Base-by-base conservation (phyloP, 176 grass and related monocot species). In the Alloteropsis semialata region DNA sequence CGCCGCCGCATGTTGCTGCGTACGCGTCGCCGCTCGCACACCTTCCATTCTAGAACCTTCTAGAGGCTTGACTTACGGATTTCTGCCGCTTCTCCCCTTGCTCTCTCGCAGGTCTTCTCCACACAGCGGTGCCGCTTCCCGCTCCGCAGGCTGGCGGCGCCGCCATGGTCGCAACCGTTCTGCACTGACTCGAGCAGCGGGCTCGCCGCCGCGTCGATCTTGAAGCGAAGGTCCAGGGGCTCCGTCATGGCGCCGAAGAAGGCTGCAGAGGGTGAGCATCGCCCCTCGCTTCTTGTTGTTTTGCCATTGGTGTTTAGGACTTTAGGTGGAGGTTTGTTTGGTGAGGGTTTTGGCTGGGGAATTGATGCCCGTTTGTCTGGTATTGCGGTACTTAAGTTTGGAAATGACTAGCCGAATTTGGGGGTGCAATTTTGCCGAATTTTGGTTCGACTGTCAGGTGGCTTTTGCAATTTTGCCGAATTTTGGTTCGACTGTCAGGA, bases 191-290 rank as follows among this genome's bases (percentile, higher is more conserved):
- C 58, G 25, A 56, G 65, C 15, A 56, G 70, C 8, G 86, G 88
- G 1, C 83, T 62, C 10, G 82, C 72, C 42, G 41, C 65, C 50
- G 66, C 79, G 9, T 72, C 77, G 37, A 51, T 53, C 49, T 98
- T 90, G 13, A 98, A 93, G 53, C 75, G 96, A 45, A 86, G 96
- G 42, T 92, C 90, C 41, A 80, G 96, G 28, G 96, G 96, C 1
- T 92, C 96, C 6, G 78, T 95, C 38, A 98, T 98, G 96, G 90
- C 92, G 2, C 92, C 92, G 60, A 95, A 98, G 89, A 98, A 93
- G 85, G 89, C 88, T 27, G 84, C 89, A 30, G 51, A 93, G 84
- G 96, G 96, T 98, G 84, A 84, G 75, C 34, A n/a, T 60, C 18
- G 37, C 4, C 34, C 34, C 63, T 37, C 27, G 39, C 39, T 4